These are phyloP conservation scores for Ceratocystis eucalypticola DNA, from an alignment of 2,329 filamentous ascomycete genomes.

Conservation along the genomic window DNA sequence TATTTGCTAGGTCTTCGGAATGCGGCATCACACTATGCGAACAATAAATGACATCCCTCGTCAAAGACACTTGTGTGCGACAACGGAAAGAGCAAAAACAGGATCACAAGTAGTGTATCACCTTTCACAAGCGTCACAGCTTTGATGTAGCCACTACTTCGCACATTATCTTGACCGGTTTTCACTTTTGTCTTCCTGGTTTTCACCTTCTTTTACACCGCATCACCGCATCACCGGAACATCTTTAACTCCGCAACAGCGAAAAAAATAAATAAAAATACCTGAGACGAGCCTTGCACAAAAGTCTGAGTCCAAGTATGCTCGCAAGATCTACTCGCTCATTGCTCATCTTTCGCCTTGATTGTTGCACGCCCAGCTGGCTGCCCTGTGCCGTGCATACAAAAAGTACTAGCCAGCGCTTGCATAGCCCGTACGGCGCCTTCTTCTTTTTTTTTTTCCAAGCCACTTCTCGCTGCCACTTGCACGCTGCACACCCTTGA, in stretches of 20 bases:
- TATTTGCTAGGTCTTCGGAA: constrained; percentile 5
- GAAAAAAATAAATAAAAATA: background rate
- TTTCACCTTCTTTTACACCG: background rate
- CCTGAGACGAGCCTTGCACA: background rate
- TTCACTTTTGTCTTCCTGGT: background rate
- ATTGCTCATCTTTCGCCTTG: constrained; percentile 1
- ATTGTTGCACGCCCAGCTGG: background rate
- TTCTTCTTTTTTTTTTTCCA: background rate
- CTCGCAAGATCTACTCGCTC: background rate
- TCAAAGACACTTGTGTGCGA: background rate
- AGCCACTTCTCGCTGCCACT: constrained; percentile 1
- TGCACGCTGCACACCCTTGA: constrained; percentile 4
- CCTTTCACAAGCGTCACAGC: background rate
- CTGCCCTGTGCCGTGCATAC: constrained; percentile 5
- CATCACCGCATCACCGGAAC: background rate
- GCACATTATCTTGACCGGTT: background rate
- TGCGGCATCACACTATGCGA: background rate
- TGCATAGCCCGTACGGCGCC: background rate
- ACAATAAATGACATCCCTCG: background rate
- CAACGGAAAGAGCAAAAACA: background rate
- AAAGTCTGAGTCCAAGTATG: background rate
- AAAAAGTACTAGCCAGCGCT: background rate
- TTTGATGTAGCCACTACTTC: background rate
- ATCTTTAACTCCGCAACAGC: background rate
- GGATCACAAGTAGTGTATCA: background rate